A percentile compares a stretch with the other conserved stretches of the same genome.
Conservation (phyloP, 768 basidiomycete genomes). For the Mycena filopes region DNA sequence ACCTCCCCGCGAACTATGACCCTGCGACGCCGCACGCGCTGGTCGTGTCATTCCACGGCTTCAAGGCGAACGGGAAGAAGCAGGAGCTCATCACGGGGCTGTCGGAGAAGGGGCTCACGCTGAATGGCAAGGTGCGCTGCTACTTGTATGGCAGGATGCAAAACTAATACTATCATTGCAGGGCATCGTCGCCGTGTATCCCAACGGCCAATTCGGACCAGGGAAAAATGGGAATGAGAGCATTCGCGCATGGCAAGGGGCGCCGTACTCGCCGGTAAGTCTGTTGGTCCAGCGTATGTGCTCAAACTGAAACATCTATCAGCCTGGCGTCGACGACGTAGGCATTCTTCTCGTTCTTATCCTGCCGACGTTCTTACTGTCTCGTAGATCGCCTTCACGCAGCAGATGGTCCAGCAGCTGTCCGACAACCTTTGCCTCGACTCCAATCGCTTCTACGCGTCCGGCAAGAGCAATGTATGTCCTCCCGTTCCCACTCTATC, state of each 20-base stretch:
- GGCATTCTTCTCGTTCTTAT: not conserved
- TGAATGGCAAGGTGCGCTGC: slow-evolving; percentile 24
- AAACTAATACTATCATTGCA: not conserved
- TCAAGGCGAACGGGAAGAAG: slow-evolving; percentile 25
- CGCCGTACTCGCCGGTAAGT: slow-evolving; percentile 28
- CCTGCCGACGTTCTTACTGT: not conserved
- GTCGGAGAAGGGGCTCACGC: slow-evolving; percentile 23
- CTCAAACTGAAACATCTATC: not conserved
- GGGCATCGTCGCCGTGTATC: slow-evolving; percentile 32
- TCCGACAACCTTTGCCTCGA: slow-evolving; percentile 31
- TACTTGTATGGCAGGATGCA: too few species aligned
- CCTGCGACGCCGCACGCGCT: slow-evolving; percentile 20
- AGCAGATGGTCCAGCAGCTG: slow-evolving; percentile 23
- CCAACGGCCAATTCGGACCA: slow-evolving; percentile 30
- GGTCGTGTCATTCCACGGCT: slow-evolving; percentile 29
- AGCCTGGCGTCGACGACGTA: slow-evolving; percentile 30
- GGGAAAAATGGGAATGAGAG: slow-evolving; percentile 32
- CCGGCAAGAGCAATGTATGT: slow-evolving; percentile 28
- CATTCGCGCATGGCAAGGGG: slow-evolving; percentile 31
- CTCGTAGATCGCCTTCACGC: slow-evolving; percentile 28
- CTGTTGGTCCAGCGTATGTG: not conserved
- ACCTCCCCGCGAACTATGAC: slow-evolving; percentile 23
- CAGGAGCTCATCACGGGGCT: slow-evolving; percentile 31
- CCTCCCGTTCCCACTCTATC: not conserved
- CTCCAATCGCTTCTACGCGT: slow-evolving; percentile 31